A percentile compares a stretch with the other conserved stretches of the same genome.
Evolutionary conservation across 495 filamentous ascomycete genomes (phyloP).

Genomic region (Zalerion maritima): DNA sequence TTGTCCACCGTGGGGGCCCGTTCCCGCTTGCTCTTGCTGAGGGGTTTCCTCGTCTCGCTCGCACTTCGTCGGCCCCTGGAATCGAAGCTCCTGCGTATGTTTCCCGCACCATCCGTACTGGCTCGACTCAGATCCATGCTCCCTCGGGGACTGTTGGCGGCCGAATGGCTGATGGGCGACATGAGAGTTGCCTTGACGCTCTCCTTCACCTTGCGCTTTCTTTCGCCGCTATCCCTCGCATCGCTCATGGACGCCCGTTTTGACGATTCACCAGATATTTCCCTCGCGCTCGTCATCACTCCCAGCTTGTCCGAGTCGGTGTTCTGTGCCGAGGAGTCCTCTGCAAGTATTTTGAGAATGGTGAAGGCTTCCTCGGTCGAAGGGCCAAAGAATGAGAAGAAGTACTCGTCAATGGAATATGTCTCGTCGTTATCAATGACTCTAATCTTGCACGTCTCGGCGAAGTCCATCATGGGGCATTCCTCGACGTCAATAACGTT

Average conservation of each 20-base stretch:
- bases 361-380: slow-evolving; percentile 73
- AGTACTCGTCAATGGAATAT: slow-evolving; percentile 95
- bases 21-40: slow-evolving; percentile 22
- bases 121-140: slow-evolving; percentile 29
- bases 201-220: slow-evolving; percentile 40
- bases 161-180: slow-evolving; percentile 32
- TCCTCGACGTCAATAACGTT: slow-evolving; percentile 91
- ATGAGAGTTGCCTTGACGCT: slow-evolving; percentile 49
- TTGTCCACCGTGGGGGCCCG: slow-evolving; percentile 35
- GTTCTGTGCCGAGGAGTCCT: slow-evolving; percentile 42
- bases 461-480: slow-evolving; percentile 78
- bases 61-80: slow-evolving; percentile 38
- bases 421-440: slow-evolving; percentile 88
- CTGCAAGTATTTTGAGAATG: slow-evolving; percentile 59
- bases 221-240: too few relatives aligned
- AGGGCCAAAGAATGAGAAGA: slow-evolving; percentile 90
- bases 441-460: slow-evolving; percentile 85
- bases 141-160: slow-evolving; percentile 30
- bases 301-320: slow-evolving; percentile 11
- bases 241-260: slow-evolving; percentile 9
- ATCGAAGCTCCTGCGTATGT: slow-evolving; percentile 25
- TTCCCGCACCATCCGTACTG: too few relatives aligned
- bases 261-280: too few relatives aligned
- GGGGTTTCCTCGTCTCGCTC: slow-evolving; percentile 37
- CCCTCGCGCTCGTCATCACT: slow-evolving; percentile 5